Evolutionary conservation across 202 grass and related monocot genomes (phyloP).

Genomic region (Miscanthus sacchariflorus): DNA sequence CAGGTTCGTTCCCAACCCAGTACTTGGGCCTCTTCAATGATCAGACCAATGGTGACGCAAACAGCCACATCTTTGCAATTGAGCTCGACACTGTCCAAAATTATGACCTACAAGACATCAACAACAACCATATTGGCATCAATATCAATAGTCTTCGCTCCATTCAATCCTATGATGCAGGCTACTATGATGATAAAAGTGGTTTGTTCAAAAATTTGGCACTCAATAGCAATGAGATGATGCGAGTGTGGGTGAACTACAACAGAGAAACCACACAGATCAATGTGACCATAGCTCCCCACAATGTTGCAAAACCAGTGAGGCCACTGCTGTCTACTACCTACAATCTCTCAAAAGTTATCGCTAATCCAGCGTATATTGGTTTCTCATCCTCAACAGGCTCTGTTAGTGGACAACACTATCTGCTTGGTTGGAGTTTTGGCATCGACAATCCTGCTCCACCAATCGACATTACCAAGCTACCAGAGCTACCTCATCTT

Average conservation of each 20-base stretch:
- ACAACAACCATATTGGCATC: conserved; percentile 12
- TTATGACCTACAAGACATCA: not conserved
- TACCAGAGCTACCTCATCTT: not conserved
- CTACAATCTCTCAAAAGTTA: not conserved
- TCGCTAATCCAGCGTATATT: not conserved
- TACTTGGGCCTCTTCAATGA: conserved; percentile 11
- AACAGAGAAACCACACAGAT: not conserved
- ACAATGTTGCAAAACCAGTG: not conserved
- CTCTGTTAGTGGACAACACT: not conserved
- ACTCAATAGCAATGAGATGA: not conserved
- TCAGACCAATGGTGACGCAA: not conserved
- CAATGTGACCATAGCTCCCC: not conserved
- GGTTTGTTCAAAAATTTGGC: not conserved
- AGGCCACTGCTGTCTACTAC: not conserved
- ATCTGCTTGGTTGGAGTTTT: not conserved
- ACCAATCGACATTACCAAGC: not conserved
- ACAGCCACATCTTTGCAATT: not conserved
- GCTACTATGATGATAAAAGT: conserved; percentile 4
- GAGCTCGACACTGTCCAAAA: conserved; percentile 13
- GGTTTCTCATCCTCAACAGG: not conserved
- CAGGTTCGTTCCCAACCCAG: not conserved
- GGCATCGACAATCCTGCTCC: not conserved
- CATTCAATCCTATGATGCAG: not conserved
- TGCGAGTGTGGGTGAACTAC: not conserved
- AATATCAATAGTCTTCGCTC: not conserved